These are phyloP conservation scores for Hygrophila difformis DNA, from an alignment of 257 asterid genomes.

Conservation along the genomic window DNA sequence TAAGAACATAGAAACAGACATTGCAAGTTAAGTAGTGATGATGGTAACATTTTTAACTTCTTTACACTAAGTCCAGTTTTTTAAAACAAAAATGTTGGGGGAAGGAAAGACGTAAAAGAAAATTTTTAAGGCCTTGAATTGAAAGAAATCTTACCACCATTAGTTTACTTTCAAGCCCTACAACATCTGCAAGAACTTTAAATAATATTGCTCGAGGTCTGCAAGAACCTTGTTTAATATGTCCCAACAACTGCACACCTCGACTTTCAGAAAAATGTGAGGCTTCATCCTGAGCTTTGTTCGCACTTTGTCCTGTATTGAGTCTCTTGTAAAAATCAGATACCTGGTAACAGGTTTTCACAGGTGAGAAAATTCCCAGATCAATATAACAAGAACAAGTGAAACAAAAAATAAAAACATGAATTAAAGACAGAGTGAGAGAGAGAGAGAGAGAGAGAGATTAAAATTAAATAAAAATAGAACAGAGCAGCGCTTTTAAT, in stretches of 20 bases:
- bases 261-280: slow-evolving; percentile 44
- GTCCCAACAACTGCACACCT: slow-evolving; percentile 87
- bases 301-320: slow-evolving; percentile 67
- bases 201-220: slow-evolving; percentile 90
- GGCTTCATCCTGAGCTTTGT: slow-evolving; percentile 57
- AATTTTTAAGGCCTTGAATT: background rate
- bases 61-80: too few relatives aligned
- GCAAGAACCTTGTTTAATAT: slow-evolving; percentile 88
- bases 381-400: slow-evolving; percentile 5
- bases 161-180: slow-evolving; percentile 85
- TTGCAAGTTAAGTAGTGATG: too few relatives aligned
- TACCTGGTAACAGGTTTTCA: slow-evolving; percentile 47
- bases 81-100: too few relatives aligned
- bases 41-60: too few relatives aligned
- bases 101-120: too few relatives aligned
- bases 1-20: slow-evolving; percentile 16
- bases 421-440: slow-evolving; percentile 1
- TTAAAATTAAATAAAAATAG: too few relatives aligned
- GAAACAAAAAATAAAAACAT: slow-evolving; percentile 4
- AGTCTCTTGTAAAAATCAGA: slow-evolving; percentile 84
- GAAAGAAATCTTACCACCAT: slow-evolving; percentile 65
- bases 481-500: background rate
- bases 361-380: slow-evolving; percentile 20
- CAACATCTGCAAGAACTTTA: slow-evolving; percentile 95
- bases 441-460: too few relatives aligned